Evolutionary conservation across 768 basidiomycete genomes (phyloP).

Genomic region (Filobasidium wieringae): DNA sequence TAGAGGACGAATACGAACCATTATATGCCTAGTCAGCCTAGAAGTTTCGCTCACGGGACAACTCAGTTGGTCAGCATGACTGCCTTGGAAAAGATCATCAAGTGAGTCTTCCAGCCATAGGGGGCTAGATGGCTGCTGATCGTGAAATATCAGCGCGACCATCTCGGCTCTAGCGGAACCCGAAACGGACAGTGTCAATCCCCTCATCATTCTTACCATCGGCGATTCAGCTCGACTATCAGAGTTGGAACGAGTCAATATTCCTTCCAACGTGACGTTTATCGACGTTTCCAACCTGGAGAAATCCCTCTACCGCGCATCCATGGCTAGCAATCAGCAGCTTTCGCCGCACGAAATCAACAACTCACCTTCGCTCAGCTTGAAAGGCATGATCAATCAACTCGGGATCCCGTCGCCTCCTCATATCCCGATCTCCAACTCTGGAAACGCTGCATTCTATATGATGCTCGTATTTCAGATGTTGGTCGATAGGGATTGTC

Average conservation of each 20-base stretch:
- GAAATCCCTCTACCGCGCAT: conserved; percentile 26
- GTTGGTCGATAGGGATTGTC: conserved; percentile 22
- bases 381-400: conserved; percentile 23
- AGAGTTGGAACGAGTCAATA: conserved; percentile 11
- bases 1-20: conserved; percentile 31
- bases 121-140: not conserved
- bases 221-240: conserved; percentile 30
- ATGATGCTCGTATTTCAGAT: conserved; percentile 34
- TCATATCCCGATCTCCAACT: conserved; percentile 32
- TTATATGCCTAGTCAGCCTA: conserved; percentile 25
- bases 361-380: conserved; percentile 24
- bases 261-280: conserved; percentile 30
- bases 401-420: conserved; percentile 30
- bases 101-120: no score
- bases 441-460: conserved; percentile 38
- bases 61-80: conserved; percentile 29
- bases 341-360: conserved; percentile 16
- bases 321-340: conserved; percentile 10
- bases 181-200: conserved; percentile 30
- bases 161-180: conserved; percentile 31
- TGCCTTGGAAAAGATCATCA: conserved; percentile 29
- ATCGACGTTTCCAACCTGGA: conserved; percentile 34
- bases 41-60: conserved; percentile 32
- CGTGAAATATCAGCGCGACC: conserved; percentile 21
- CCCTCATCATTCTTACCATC: conserved; percentile 28